Evolutionary conservation across 805 yeast genomes (phyloP), one percentile per base, ranked within the genome.

Genomic region (Monosporozyma aerobia): DNA sequence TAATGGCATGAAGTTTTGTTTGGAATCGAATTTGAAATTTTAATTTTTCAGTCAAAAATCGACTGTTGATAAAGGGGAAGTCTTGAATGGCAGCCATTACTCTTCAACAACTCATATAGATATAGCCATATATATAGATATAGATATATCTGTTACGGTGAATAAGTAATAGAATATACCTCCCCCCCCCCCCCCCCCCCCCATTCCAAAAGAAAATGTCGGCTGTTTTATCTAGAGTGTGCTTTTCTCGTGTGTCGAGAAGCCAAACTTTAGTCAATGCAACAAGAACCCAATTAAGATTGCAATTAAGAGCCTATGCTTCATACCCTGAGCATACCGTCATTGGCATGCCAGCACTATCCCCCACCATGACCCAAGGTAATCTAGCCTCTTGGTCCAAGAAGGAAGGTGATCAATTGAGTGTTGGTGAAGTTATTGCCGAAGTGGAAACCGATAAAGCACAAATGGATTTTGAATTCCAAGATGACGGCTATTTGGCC

Each of bases 341-440:
- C 65, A 89, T 94, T 63, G 85, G 84, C 69, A 94, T 94, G 99
- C 99, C 99, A 48, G 99, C 99, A 9, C 77, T 94, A 64, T 92
- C 98, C n/a, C 99, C 99, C 59, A 94, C 99, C 51, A 94, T 94
- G 99, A 87, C 97, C 56, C 92, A 87, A 68, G 99, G 99, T 69
- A 85, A 82, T 70, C 76, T 94, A 59, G 92, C 92, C 41, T 76
- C 81, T 54, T 94, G 99, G 99, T 79, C 82, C 68, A 94, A 90
- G 76, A 72, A 79, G 46, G 87, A 83, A 40, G 99, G 99, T 65
- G 99, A 94, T 69, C 73, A 80, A 70, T 81, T 94, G 59, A 64
- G 78, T 32, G 94, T 97, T 22, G 99, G 99, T 72, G 97, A 90
- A 68, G 83, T 94, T 47, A 80, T 92, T 61, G 97, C 97, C 55